Base-by-base conservation (phyloP, 345 rosid species). In the Gossypium thurberi region DNA sequence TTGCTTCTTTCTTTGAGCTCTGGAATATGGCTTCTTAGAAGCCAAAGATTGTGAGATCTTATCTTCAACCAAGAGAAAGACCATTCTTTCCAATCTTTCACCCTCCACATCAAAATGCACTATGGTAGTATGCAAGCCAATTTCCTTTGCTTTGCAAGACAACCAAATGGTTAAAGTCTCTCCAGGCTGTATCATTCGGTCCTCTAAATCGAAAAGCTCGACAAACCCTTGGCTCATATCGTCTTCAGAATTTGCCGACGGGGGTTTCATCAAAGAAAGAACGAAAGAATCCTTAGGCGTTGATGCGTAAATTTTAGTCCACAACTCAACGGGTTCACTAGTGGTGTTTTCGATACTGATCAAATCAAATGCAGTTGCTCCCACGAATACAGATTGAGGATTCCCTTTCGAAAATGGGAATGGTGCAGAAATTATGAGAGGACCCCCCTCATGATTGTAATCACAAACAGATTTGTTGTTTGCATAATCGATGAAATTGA, bases 51-150 rank as follows among this genome's bases (percentile, higher is more conserved):
- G 86, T 1, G 97, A 86, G 60, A 90, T 84, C 64, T 80, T 88
- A 67, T 94, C 94, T 80, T 94, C 97, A 2, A 87, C 97, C 89
- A 94, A 81, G 46, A 92, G 82, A 78, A 88, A 87, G 57, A 76
- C 85, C 65, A 87, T 87, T 18, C 98, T 79, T 79, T 92, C 98
- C 25, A 87, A 71, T 20, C 70, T 78, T 25, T 86, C 91, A 75
- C 55, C 60, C 1, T 80, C 92, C 62, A 84, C 76, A 70, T 86
- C 89, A 78, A 94, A 78, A 71, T 86, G 83, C 67, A 94, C 84
- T 8, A 82, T 83, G 20, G 95, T 76, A 0, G 90, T 89, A 78
- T 89, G 84, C 87, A 89, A 76, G 33, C 98, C 98, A 9, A 94
- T 82, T 47, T 69, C 89, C 78, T 72, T 75, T 0, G 98, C 91